Conservation (phyloP, 2,329 filamentous ascomycete species). For the Daldinia eschscholtzii region DNA sequence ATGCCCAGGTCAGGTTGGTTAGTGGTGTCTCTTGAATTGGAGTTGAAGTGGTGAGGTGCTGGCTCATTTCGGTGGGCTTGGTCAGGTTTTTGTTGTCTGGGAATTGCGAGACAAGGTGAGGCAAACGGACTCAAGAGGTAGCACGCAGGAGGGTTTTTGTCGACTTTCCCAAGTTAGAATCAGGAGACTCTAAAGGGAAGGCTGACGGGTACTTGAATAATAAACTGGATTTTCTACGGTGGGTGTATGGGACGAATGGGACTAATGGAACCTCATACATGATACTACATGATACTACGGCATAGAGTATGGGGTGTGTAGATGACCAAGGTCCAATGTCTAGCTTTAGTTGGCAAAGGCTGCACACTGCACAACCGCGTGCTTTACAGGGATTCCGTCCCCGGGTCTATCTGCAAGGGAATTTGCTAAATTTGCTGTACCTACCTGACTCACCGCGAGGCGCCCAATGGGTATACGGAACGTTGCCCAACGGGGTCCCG, state of each 20-base stretch:
- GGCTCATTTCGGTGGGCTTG: constrained; percentile 46
- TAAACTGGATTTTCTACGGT: constrained; percentile 32
- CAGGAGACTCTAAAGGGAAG: constrained; percentile 46
- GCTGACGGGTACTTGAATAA: constrained; percentile 47
- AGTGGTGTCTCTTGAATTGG: constrained; percentile 39
- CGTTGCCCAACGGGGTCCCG: constrained; percentile 47
- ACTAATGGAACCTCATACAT: constrained; percentile 4
- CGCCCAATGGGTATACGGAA: constrained; percentile 49
- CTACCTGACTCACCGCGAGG: constrained; percentile 52
- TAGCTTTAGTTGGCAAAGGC: constrained; percentile 34
- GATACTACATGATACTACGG: too few species aligned
- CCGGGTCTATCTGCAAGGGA: constrained; percentile 43
- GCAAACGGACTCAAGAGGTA: constrained; percentile 38
- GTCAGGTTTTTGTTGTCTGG: constrained; percentile 41
- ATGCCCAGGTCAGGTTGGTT: constrained; percentile 35
- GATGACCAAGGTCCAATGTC: constrained; percentile 11
- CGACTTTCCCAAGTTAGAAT: constrained; percentile 36
- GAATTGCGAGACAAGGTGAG: constrained; percentile 48
- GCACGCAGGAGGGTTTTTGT: constrained; percentile 32
- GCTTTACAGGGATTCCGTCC: constrained; percentile 45
- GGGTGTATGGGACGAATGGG: constrained; percentile 12
- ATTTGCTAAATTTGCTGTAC: constrained; percentile 34
- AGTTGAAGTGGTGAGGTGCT: constrained; percentile 42
- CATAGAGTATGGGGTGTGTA: constrained; percentile 30
- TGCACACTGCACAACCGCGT: constrained; percentile 37